These are phyloP conservation scores for Beauveria medogensis DNA, from an alignment of 2,329 filamentous ascomycete species.

Conservation along the genomic window DNA sequence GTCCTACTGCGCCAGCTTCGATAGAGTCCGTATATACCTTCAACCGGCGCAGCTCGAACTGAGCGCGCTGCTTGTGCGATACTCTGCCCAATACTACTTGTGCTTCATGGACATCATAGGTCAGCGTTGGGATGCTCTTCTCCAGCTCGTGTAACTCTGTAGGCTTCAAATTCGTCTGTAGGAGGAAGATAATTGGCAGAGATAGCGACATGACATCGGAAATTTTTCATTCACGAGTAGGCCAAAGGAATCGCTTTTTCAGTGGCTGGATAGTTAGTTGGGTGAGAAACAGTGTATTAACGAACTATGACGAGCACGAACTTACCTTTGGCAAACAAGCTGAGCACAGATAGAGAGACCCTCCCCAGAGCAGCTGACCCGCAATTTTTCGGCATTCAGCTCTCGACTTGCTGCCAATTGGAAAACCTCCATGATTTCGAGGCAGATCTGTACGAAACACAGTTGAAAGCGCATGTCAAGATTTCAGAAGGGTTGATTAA, in stretches of 20 bases:
- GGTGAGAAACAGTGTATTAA: not conserved
- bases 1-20: not conserved
- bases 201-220: conserved; percentile 18
- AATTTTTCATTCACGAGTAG: not conserved
- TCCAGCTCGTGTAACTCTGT: conserved; percentile 58
- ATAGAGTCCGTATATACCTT: conserved; percentile 49
- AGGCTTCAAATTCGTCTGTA: conserved; percentile 59
- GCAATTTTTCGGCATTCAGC: not conserved
- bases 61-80: conserved; percentile 58
- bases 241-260: not conserved
- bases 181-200: conserved; percentile 62
- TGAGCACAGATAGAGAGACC: not conserved
- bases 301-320: not conserved
- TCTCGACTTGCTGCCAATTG: not conserved
- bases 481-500: no score
- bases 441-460: no score
- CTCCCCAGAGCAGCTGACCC: not conserved
- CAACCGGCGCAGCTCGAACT: conserved; percentile 66
- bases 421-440: not conserved
- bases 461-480: no score
- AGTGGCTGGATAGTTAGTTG: not conserved
- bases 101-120: conserved; percentile 65
- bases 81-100: conserved; percentile 68
- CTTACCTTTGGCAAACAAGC: no score
- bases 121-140: conserved; percentile 55